phyloP scores from a whole-genome alignment of 1,284 basidiomycete genomes.

The Apiotrichum sp. region DNA sequence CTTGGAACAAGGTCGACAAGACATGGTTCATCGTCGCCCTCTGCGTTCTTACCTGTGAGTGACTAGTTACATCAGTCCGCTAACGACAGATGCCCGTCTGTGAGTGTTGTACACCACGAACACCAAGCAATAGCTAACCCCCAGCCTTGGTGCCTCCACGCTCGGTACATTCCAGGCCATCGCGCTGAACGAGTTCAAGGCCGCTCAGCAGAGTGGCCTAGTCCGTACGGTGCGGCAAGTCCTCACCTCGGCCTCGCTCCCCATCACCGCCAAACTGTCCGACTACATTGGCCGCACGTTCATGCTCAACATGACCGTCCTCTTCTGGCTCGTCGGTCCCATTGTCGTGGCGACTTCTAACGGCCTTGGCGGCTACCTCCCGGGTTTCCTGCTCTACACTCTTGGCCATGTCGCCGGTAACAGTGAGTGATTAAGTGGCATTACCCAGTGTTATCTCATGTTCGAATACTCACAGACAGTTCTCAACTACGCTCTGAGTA shows the following conservation, averaged over 20 bases:
- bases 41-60: slow-evolving; percentile 9
- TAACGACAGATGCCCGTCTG: slow-evolving; percentile 3
- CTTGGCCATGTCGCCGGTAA: slow-evolving; percentile 18
- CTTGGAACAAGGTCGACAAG: slow-evolving; percentile 1
- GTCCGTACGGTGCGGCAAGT: slow-evolving; percentile 38
- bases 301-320: slow-evolving; percentile 38
- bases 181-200: slow-evolving; percentile 20
- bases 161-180: slow-evolving; percentile 21
- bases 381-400: slow-evolving; percentile 40
- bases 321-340: slow-evolving; percentile 46
- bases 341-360: slow-evolving; percentile 42
- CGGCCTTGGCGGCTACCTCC: slow-evolving; percentile 38
- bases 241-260: slow-evolving; percentile 36
- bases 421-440: slow-evolving; percentile 1
- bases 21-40: slow-evolving; percentile 8
- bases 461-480: slow-evolving; percentile 10
- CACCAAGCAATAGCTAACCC: neutral
- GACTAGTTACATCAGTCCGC: neutral
- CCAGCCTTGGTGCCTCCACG: neutral
- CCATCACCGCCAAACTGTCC: slow-evolving; percentile 38
- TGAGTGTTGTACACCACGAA: neutral
- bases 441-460: too few relatives aligned
- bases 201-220: slow-evolving; percentile 31
- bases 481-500: slow-evolving; percentile 46
- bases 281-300: slow-evolving; percentile 47